A percentile compares a stretch with the other conserved stretches of the same genome.
phyloP scores from a whole-genome alignment of 163 green algal species.

The Chloroidium sp. region DNA sequence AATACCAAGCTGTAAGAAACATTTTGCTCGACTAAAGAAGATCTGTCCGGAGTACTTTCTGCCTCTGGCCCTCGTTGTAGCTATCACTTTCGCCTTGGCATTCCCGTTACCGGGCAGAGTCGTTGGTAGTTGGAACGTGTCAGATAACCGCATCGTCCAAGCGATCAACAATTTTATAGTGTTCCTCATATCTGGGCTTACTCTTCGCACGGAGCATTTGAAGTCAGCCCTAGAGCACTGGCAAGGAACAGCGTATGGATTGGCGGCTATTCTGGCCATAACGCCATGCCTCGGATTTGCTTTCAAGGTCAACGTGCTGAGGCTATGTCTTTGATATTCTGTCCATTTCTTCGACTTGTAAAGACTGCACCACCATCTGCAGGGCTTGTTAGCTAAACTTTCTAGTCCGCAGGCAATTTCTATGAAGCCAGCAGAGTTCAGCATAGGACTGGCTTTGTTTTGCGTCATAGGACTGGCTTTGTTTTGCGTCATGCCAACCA shows the following conservation, averaged over 20 bases:
- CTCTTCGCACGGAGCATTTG: conserved; percentile 23
- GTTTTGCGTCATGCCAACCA: conserved; percentile 29
- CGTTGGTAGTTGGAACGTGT: conserved; percentile 12
- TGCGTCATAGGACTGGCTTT: neutral
- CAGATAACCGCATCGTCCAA: conserved; percentile 16
- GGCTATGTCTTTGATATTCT: too few relatives aligned
- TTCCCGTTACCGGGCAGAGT: conserved; percentile 15
- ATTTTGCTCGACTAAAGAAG: neutral
- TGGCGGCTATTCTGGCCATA: conserved; percentile 46
- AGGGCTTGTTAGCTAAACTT: too few relatives aligned
- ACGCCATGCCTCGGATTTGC: conserved; percentile 50
- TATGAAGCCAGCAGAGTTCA: conserved; percentile 32
- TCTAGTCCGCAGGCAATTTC: conserved; percentile 27
- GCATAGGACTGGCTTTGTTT: conserved; percentile 12
- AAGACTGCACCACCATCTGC: too few relatives aligned
- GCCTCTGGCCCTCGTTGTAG: conserved; percentile 22
- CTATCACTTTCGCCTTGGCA: conserved; percentile 8
- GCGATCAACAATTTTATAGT: conserved; percentile 34
- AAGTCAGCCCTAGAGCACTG: conserved; percentile 15
- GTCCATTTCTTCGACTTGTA: too few relatives aligned
- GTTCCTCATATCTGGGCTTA: conserved; percentile 35
- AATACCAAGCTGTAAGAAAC: too few relatives aligned
- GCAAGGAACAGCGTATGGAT: conserved; percentile 32
- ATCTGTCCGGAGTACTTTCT: conserved; percentile 22
- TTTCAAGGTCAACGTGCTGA: neutral